Conservation (phyloP, 108 stramenopile species). For the Fragilariopsis cylindrus region DNA sequence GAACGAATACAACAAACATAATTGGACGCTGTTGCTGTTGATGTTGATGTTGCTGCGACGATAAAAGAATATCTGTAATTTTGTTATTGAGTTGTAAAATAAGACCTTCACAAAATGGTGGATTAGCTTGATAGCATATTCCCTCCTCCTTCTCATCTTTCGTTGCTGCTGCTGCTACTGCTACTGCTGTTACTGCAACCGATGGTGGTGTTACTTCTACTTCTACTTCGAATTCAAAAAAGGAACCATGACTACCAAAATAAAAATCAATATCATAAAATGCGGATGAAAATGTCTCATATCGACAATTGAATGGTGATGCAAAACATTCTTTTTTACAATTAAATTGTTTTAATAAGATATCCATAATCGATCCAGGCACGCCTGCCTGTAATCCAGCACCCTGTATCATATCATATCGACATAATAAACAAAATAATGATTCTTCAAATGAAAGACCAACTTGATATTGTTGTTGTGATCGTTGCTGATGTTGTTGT, state of each 20-base stretch:
- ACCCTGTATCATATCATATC: slow-evolving; percentile 83
- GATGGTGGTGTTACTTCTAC: no score
- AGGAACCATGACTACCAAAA: slow-evolving; percentile 79
- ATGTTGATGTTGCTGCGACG: neutral
- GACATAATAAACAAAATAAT: slow-evolving; percentile 60
- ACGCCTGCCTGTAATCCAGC: slow-evolving; percentile 87
- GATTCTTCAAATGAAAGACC: slow-evolving; percentile 39
- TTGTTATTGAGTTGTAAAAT: slow-evolving; percentile 58
- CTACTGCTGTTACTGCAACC: neutral
- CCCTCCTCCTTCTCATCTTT: slow-evolving; percentile 16
- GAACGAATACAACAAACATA: slow-evolving; percentile 88
- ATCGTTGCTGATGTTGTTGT: neutral
- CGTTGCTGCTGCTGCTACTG: neutral
- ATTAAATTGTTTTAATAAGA: slow-evolving; percentile 60
- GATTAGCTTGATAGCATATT: slow-evolving; percentile 85
- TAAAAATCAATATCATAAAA: slow-evolving; percentile 75
- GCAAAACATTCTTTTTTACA: slow-evolving; percentile 88
- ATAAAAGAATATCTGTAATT: slow-evolving; percentile 48
- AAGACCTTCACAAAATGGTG: slow-evolving; percentile 84
- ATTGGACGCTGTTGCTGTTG: slow-evolving; percentile 37
- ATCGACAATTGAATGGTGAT: slow-evolving; percentile 87
- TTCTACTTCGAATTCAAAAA: slow-evolving; percentile 48
- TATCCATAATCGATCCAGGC: slow-evolving; percentile 72
- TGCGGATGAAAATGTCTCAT: slow-evolving; percentile 57
- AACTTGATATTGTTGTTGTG: neutral